A percentile compares a stretch with the other conserved stretches of the same genome.
phyloP scores from a whole-genome alignment of 2,329 filamentous ascomycete genomes.

The Paecilomyces formosus region DNA sequence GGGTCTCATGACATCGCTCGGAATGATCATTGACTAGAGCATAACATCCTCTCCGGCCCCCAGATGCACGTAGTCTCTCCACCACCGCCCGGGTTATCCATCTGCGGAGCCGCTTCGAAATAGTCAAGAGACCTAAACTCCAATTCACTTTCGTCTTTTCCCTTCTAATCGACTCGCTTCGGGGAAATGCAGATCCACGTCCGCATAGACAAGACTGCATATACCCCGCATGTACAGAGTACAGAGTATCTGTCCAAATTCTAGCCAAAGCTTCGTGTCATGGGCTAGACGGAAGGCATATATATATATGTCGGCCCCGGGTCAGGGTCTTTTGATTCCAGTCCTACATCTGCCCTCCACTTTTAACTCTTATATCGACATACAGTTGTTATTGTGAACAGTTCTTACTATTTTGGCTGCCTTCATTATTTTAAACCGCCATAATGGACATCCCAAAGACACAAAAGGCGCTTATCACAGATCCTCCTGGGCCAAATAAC shows the following conservation, averaged over 20 bases:
- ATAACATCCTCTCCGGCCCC: neutral
- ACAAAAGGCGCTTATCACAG: neutral
- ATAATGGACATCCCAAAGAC: neutral
- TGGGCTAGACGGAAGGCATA: neutral
- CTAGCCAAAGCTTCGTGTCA: neutral
- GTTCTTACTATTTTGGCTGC: neutral
- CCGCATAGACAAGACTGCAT: neutral
- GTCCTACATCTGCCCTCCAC: neutral
- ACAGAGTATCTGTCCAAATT: neutral
- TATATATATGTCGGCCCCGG: neutral
- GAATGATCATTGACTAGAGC: neutral
- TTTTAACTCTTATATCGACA: neutral
- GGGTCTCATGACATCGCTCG: neutral
- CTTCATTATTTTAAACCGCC: neutral
- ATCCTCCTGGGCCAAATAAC: neutral
- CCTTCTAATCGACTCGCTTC: neutral
- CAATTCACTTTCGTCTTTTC: neutral
- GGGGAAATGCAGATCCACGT: neutral
- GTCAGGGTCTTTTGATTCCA: neutral
- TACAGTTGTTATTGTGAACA: neutral
- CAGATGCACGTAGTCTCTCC: neutral
- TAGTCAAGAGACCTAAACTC: neutral
- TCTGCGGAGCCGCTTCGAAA: neutral
- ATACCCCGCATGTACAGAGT: neutral
- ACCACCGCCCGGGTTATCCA: neutral